Base-by-base conservation (phyloP, 2,329 filamentous ascomycete genomes). In the Myriosclerotinia curreyana region DNA sequence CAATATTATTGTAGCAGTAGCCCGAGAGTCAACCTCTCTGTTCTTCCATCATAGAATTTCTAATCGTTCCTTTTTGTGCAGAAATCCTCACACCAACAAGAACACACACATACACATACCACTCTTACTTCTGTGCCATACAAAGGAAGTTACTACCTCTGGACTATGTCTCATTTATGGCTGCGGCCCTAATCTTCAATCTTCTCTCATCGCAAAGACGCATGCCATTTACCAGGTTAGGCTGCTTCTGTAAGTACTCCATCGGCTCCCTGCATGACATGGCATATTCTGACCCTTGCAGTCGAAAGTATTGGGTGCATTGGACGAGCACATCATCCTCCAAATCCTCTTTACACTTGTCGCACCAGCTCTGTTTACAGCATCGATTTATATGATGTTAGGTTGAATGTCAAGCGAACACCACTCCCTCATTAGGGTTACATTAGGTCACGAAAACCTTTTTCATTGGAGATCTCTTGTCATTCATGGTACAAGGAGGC, bases 371-470 rank as follows among this genome's bases (percentile, higher is more conserved):
- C 69, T 79, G 46, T 78, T 76, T 64, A 76, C 77, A 5, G 77
- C 76, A 20, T 72, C 73, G 1, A 75, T 70, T 15, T 72, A 74
- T 63, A 74, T 74, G 73, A 69, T 64, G 15, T 67, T 75, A 15
- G 66, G 67, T 15, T 68, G 70, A 22, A 70, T 74, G 66, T 71
- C 3, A 64, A 77, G 76, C 14, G 74, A 76, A 31, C 66, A 72
- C 0, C 71, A 76, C 46, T 77, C 79, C 0, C 68, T 79, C 34
- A 74, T 81, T 59, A 71, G 73, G 0, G 70, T 73, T 1, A 73
- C 65, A 9, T 80, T 80, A 79, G 77, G 72, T 86, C 7, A 85
- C 83, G 3, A 81, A 78, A 62, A 75, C 81, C 44, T 86, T 86
- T 65, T 83, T 87, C 5, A 59, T 72, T 8, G 82, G 83, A 42